Evolutionary conservation across 257 asterid genomes (phyloP).

Genomic region (Coffea canephora): DNA sequence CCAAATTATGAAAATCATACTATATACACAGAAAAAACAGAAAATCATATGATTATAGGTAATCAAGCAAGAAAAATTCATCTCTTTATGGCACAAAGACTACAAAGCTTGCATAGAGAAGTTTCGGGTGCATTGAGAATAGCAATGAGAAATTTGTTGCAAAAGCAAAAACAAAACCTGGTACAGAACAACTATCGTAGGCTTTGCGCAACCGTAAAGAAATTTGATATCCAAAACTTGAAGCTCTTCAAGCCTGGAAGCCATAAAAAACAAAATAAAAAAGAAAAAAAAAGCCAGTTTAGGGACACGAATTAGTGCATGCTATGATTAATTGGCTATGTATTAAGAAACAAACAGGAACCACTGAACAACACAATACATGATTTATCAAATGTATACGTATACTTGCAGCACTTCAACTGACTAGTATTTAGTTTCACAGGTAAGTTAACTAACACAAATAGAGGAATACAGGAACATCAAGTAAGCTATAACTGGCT

Average conservation of each 20-base stretch:
- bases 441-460: neutral
- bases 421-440: neutral
- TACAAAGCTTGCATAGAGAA: neutral
- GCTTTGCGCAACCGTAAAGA: slow-evolving; percentile 83
- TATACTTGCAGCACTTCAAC: neutral
- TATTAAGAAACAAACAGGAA: neutral
- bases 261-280: slow-evolving; percentile 11
- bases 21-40: neutral
- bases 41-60: no score
- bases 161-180: slow-evolving; percentile 44
- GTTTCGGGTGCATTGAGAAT: neutral
- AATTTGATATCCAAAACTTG: slow-evolving; percentile 95
- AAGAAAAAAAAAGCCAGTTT: slow-evolving; percentile 15
- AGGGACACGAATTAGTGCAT: neutral
- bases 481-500: no score
- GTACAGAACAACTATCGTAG: slow-evolving; percentile 88
- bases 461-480: neutral
- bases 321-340: neutral
- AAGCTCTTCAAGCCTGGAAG: slow-evolving; percentile 84
- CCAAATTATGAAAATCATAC: neutral
- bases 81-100: neutral
- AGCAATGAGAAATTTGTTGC: neutral
- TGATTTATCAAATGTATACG: neutral
- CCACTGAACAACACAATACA: no score
- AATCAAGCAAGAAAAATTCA: neutral